These are phyloP conservation scores for Papiliotrema flavescens DNA, from an alignment of 1,284 basidiomycete species.

Conservation along the genomic window DNA sequence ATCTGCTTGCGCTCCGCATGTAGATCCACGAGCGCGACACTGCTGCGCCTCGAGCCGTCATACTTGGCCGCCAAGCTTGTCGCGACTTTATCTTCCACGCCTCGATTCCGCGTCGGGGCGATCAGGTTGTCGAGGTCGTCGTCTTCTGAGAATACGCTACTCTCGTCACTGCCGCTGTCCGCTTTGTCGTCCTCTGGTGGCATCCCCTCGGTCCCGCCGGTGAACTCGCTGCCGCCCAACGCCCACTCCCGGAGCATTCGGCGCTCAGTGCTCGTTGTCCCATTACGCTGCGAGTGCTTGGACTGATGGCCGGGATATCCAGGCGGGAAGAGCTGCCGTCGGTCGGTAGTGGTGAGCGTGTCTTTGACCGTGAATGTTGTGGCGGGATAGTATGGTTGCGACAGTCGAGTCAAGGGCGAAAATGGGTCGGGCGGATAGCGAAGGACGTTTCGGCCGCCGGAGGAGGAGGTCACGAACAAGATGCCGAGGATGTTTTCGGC, in stretches of 20 bases:
- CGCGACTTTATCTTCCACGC: not conserved
- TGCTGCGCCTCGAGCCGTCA: not conserved
- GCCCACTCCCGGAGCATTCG: not conserved
- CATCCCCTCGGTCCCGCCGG: not conserved
- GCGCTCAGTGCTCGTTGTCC: not conserved
- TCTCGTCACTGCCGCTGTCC: not conserved
- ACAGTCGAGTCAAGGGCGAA: constrained; percentile 38
- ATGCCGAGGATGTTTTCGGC: constrained; percentile 46
- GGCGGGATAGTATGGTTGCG: constrained; percentile 40
- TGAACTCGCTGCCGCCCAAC: not conserved
- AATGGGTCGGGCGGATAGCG: constrained; percentile 45
- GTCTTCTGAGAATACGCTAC: not conserved
- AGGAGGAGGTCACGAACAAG: constrained; percentile 41
- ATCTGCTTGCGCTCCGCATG: not conserved
- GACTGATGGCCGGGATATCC: not conserved
- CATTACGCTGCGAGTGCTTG: not conserved
- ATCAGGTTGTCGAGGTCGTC: constrained; percentile 2
- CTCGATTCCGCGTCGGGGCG: constrained; percentile 1
- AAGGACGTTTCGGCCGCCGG: constrained; percentile 38
- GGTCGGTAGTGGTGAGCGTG: constrained; percentile 9
- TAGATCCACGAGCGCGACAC: not conserved
- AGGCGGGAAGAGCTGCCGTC: constrained; percentile 1
- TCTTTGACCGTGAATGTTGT: constrained; percentile 43
- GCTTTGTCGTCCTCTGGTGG: not conserved
- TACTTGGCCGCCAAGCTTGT: not conserved